Base-by-base conservation (phyloP, 805 yeast genomes). In the Metschnikowia colocasiae region DNA sequence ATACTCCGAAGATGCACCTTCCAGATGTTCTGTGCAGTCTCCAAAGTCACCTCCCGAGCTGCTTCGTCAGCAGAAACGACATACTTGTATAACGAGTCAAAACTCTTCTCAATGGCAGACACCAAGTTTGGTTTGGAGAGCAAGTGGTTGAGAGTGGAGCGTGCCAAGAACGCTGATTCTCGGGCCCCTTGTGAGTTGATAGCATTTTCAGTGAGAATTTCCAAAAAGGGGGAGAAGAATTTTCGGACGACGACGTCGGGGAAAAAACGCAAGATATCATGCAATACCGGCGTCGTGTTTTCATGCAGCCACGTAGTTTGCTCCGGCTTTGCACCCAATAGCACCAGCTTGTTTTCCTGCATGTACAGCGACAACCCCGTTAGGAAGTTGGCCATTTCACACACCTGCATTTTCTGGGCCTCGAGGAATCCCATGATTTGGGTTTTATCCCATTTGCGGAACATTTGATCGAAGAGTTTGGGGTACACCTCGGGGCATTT, bases 91-190 rank as follows among this genome's bases (percentile, higher is more conserved):
- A 71, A 44, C 0, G 44, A 40, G 1, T 55, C 40, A 26, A 70
- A 54, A 37, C 78, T 68, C 0, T 64, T 59, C 59, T 84, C 91
- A 10, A 83, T 53, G 1, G 57, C 54, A 0, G 87, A 75, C 54
- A 67, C 78, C 57, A 72, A 78, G 0, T 85, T 76, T 6, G 87
- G 86, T 8, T 74, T 68, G 8, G 59, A 56, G 25, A 81, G 59
- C 10, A 81, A 53, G 47, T 74, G 75, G 3, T 52, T 23, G n/a
- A 81, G 56, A 2, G 68, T 50, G 2, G 53, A 47, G 27, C 60
- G 50, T 13, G 61, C 43, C 20, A 22, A 10, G 12, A 15, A 18
- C 4, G 42, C 30, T n/a, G 18, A 4, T 4, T 39, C 22, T 0
- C 15, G 18, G 13, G 33, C 6, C 12, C 36, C 30, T 2, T 38